Evolutionary conservation across 2,329 filamentous ascomycete species (phyloP).

Genomic region (Cladosporium halotolerans): DNA sequence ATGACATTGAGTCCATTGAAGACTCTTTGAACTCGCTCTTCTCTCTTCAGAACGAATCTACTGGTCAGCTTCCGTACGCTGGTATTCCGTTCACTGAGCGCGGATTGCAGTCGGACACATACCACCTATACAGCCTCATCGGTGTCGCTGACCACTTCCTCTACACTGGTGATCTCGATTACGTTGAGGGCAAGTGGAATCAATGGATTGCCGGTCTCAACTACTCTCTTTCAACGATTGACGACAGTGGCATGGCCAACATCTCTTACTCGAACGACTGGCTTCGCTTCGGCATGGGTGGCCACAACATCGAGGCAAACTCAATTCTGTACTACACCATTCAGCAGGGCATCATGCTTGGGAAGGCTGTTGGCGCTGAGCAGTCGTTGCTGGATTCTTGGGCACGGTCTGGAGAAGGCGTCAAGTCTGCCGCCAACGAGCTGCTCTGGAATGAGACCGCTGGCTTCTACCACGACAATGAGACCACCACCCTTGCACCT

Average conservation of each 20-base stretch:
- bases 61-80: constrained; percentile 25
- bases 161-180: constrained; percentile 34
- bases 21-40: constrained; percentile 27
- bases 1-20: constrained; percentile 34
- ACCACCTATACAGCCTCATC: constrained; percentile 48
- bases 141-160: constrained; percentile 40
- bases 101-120: constrained; percentile 41
- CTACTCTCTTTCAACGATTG: constrained; percentile 27
- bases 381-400: constrained; percentile 40
- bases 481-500: constrained; percentile 37
- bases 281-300: constrained; percentile 45
- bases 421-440: constrained; percentile 39
- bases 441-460: constrained; percentile 22
- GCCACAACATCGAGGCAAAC: constrained; percentile 43
- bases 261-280: constrained; percentile 42
- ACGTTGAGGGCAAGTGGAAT: constrained; percentile 37
- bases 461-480: constrained; percentile 35
- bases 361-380: constrained; percentile 37
- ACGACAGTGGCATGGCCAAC: constrained; percentile 36
- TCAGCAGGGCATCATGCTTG: constrained; percentile 47
- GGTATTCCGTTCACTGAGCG: constrained; percentile 22
- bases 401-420: constrained; percentile 34
- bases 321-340: constrained; percentile 47
- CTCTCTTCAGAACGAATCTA: constrained; percentile 21
- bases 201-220: constrained; percentile 38